phyloP scores from a whole-genome alignment of 495 filamentous ascomycete genomes.

The Tuber brumale region DNA sequence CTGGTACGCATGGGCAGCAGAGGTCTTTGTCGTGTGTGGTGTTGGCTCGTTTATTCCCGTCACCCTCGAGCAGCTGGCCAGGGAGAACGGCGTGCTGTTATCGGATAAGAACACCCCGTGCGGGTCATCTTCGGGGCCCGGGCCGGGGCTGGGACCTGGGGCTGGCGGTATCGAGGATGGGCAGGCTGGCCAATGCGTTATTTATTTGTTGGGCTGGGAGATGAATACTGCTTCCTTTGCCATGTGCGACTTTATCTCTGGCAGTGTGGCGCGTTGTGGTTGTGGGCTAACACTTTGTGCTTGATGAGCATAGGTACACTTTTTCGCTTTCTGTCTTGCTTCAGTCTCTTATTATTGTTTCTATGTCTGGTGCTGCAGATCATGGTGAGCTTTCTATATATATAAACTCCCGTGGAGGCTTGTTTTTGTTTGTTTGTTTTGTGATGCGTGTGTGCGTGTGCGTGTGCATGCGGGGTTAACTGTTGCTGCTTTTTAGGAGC shows the following conservation, averaged over 20 bases:
- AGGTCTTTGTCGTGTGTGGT: slow-evolving; percentile 95
- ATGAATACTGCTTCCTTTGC: slow-evolving; percentile 96
- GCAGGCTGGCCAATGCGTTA: slow-evolving; percentile 65
- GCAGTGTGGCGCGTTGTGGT: slow-evolving; percentile 3
- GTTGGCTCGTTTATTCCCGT: slow-evolving; percentile 94
- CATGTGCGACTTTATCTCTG: slow-evolving; percentile 49
- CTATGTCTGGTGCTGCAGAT: slow-evolving; percentile 91
- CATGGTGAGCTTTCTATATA: slow-evolving; percentile 57
- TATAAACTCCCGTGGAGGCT: slow-evolving; percentile 6
- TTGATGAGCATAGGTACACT: slow-evolving; percentile 55
- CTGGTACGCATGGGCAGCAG: slow-evolving; percentile 93
- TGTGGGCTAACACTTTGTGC: slow-evolving; percentile 16
- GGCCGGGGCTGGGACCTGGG: slow-evolving; percentile 15
- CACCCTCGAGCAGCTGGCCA: slow-evolving; percentile 82
- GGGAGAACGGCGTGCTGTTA: slow-evolving; percentile 77
- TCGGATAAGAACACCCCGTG: slow-evolving; percentile 69
- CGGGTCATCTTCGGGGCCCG: slow-evolving; percentile 41
- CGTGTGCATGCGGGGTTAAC: slow-evolving; percentile 2
- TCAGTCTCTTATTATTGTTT: slow-evolving; percentile 84
- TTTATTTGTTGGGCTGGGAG: slow-evolving; percentile 72
- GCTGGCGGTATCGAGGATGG: slow-evolving; percentile 38
- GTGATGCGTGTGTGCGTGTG: no score
- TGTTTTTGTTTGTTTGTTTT: background rate
- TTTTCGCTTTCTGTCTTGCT: slow-evolving; percentile 87
- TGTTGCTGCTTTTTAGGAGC: slow-evolving; percentile 26